Base-by-base conservation (phyloP, 805 yeast genomes). In the Wickerhamomyces bovis region DNA sequence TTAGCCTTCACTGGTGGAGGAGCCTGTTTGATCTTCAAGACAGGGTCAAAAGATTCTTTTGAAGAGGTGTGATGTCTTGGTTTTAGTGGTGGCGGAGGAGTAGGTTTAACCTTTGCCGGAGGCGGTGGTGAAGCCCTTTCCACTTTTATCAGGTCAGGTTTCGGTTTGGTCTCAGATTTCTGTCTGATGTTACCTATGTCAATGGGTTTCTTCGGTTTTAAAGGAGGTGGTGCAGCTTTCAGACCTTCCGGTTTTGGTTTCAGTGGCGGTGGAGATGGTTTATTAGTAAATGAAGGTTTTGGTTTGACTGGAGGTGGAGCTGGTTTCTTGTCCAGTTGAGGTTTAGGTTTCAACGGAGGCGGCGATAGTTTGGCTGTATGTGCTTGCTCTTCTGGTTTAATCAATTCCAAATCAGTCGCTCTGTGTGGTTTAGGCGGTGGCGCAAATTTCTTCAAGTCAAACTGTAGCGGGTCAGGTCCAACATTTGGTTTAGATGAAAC, bases 291-390 rank as follows among this genome's bases (percentile, higher is more conserved):
- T 9, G 39, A 13, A 16, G 50, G 51, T 22, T 50, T 54, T 16
- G 56, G 45, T 38, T 49, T 50, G 12, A 46, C 25, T 3, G 47
- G 45, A 12, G 53, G 52, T 4, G 55, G 51, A 5, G 35, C 44
- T 15, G 50, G 22, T 28, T 20, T 30, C 7, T 11, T 23, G 12
- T 15, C 13, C 18, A 26, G 43, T 18, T 48, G 50, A 3, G 66
- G 65, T 44, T 62, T 64, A 6, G 66, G 63, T 42, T 60, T 61
- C 4, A 62, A 50, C 11, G 50, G 53, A 18, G 68, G 67, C 9
- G 64, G 63, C 8, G 54, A 48, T 2, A 15, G 7, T 35, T 38
- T 21, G 15, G 28, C 16, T 1, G 16, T 2, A 22, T 28, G 15
- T 9, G 39, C 12, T 15, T 21, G 11, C 8, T 9, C 15, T 8